Conservation (phyloP, 345 rosid species). For the Laguncularia racemosa region DNA sequence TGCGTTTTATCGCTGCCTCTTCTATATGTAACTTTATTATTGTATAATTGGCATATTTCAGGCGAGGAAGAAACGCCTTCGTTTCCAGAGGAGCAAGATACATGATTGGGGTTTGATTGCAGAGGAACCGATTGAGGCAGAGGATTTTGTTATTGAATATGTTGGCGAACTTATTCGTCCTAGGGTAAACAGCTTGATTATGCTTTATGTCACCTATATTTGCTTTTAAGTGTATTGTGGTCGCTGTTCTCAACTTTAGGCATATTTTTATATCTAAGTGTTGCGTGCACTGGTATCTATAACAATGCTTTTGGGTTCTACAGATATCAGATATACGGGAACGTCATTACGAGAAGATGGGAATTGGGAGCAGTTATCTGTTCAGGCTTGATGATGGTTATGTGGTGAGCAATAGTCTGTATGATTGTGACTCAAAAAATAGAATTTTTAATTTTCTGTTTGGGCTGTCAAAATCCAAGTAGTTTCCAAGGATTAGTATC, state of each 20-base stretch:
- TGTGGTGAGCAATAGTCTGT: constrained; percentile 54
- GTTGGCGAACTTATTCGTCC: constrained; percentile 97
- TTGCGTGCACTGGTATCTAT: constrained; percentile 1
- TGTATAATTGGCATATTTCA: constrained; percentile 15
- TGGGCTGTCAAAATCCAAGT: not conserved
- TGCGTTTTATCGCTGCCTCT: not conserved
- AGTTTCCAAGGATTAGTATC: no score
- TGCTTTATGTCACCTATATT: not conserved
- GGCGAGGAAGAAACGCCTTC: constrained; percentile 90
- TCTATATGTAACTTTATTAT: not conserved
- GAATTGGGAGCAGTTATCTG: constrained; percentile 99
- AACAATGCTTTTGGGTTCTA: constrained; percentile 12
- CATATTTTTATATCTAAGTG: no score
- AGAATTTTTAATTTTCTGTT: not conserved
- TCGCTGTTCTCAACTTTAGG: not conserved
- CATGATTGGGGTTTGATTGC: constrained; percentile 99
- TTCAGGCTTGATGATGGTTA: constrained; percentile 97
- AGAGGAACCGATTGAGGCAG: constrained; percentile 87
- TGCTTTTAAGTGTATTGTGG: not conserved
- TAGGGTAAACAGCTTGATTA: constrained; percentile 29
- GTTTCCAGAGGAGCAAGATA: constrained; percentile 92
- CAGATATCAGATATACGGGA: constrained; percentile 99
- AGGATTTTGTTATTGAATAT: constrained; percentile 97
- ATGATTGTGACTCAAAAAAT: not conserved
- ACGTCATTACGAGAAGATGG: constrained; percentile 90